A percentile compares a stretch with the other conserved stretches of the same genome.
Evolutionary conservation across 208 protist species (phyloP).

Genomic region (Angomonas ambiguus): DNA sequence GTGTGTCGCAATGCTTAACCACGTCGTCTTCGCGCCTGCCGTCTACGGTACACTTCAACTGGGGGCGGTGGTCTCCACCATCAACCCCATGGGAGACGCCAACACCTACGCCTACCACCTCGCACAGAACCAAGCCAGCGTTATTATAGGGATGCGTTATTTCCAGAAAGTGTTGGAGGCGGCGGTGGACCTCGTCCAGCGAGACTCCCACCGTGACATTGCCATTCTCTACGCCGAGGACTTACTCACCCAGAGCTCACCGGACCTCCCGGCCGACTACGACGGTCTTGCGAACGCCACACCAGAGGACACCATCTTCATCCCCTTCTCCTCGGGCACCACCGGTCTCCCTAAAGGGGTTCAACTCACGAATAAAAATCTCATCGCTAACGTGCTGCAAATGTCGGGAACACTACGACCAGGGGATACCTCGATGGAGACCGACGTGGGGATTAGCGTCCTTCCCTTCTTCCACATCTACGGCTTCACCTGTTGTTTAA

Average conservation of each 20-base stretch:
- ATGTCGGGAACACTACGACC: slow-evolving; percentile 8
- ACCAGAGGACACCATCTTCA: slow-evolving; percentile 15
- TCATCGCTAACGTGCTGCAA: slow-evolving; percentile 21
- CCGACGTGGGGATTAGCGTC: slow-evolving; percentile 32
- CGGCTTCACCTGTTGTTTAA: slow-evolving; percentile 50
- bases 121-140: slow-evolving; percentile 16
- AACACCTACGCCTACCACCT: slow-evolving; percentile 20
- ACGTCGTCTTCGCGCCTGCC: slow-evolving; percentile 18
- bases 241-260: background rate
- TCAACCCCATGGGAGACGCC: slow-evolving; percentile 18
- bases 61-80: slow-evolving; percentile 25
- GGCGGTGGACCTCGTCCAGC: background rate
- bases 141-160: slow-evolving; percentile 17
- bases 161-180: slow-evolving; percentile 5
- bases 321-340: slow-evolving; percentile 30
- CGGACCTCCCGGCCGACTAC: slow-evolving; percentile 11
- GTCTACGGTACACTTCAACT: slow-evolving; percentile 26
- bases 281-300: background rate
- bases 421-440: background rate
- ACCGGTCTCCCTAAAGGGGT: slow-evolving; percentile 46
- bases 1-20: background rate
- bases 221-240: background rate
- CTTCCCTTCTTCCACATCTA: slow-evolving; percentile 88
- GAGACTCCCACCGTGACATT: background rate
- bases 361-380: slow-evolving; percentile 30